Percentiles rank a stretch among this genome's conserved stretches.
phyloP scores from a whole-genome alignment of 768 basidiomycete species.

The Multifurca ochricompacta region DNA sequence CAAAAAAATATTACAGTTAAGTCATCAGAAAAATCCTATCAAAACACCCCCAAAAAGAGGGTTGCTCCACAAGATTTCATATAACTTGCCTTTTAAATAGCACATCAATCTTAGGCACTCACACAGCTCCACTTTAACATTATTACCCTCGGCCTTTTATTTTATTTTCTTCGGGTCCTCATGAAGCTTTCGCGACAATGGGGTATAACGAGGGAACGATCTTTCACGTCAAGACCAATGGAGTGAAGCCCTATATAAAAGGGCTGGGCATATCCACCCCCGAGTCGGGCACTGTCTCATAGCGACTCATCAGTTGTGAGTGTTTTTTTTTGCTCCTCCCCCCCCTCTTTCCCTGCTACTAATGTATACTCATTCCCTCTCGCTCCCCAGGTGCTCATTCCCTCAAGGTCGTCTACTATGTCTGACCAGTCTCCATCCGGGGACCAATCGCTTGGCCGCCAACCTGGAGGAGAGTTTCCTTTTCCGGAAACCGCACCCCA shows the following conservation, averaged over 20 bases:
- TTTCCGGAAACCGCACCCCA: slow-evolving; percentile 14
- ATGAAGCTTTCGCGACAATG: too few relatives aligned
- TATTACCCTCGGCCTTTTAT: neutral
- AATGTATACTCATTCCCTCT: too few relatives aligned
- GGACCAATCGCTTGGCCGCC: neutral
- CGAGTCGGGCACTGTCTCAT: too few relatives aligned
- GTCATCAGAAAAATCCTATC: neutral
- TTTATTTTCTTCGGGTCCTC: too few relatives aligned
- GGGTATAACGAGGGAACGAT: neutral
- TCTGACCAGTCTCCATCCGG: neutral
- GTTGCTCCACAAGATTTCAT: neutral
- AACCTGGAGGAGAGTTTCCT: neutral
- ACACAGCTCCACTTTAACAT: neutral
- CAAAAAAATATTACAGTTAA: neutral
- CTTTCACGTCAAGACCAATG: neutral
- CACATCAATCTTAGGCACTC: neutral
- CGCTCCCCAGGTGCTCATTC: too few relatives aligned
- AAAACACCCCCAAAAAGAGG: neutral
- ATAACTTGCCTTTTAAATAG: too few relatives aligned
- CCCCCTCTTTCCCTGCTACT: neutral
- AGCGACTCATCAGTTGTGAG: neutral
- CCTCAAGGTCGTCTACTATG: neutral
- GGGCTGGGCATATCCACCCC: too few relatives aligned
- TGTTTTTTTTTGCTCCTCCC: neutral
- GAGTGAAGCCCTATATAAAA: neutral